Evolutionary conservation across 129 eudicot species (phyloP), one percentile per base, ranked within the genome.

Genomic region (Apium graveolens): DNA sequence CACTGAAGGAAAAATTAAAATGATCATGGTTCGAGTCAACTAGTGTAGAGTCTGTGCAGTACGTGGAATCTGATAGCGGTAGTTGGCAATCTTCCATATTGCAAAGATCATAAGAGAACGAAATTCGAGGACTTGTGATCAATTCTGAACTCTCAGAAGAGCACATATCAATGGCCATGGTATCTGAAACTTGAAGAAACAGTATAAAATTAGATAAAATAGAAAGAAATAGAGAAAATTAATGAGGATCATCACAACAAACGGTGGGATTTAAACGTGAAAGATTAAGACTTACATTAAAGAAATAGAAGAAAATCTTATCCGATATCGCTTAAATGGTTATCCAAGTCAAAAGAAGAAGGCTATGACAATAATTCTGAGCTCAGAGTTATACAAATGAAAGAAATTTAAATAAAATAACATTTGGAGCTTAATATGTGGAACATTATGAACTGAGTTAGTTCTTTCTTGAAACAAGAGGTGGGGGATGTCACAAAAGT

Each of bases 81-180:
- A 5, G 57, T n/a, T 21, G 20, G 18, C 31, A 72, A 32, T 41
- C 70, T 55, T 80, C 82, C 69, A 41, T n/a, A 12, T 72, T 48
- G 46, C 13, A 35, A 76, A 80, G 83, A 79, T 87, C 85, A 32
- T 87, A 77, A 32, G 88, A 87, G 82, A 87, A 85, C 3, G 88
- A 82, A 45, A 85, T 78, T 75, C 88, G 78, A 60, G 86, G 88
- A 81, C 86, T 82, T 70, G 84, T 18, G 26, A 13, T 32, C n/a
- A 66, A 57, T 79, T 80, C 80, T 69, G 83, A 78, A 44, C 13
- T 80, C 70, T 82, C 90, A 34, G 83, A 66, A 66, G 72, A 66
- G 46, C 74, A 70, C 80, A 82, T 60, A 68, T 86, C 86, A 69
- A 82, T 78, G 14, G 86, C 86, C 86, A 86, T 85, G 5, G 24